A percentile compares a stretch with the other conserved stretches of the same genome.
These are phyloP conservation scores for Arctium minus DNA, from an alignment of 129 eudicot genomes.

Conservation along the genomic window DNA sequence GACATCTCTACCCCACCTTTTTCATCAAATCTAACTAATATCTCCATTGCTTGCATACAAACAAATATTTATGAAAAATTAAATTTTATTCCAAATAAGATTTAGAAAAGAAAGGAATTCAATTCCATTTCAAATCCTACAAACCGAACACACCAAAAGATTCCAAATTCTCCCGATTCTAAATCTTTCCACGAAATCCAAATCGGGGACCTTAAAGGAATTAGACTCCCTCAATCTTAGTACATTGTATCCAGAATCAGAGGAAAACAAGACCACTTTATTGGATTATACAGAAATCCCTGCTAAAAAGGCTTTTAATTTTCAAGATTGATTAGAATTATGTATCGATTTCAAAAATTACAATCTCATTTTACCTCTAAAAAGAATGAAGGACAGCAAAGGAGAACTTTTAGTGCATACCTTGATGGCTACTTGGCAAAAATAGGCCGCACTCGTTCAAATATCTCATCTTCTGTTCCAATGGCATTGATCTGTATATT, in stretches of 20 bases:
- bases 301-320: not conserved
- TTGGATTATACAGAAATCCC: not conserved
- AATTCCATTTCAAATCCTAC: too few relatives aligned
- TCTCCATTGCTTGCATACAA: too few relatives aligned
- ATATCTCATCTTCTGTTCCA: conserved; percentile 86
- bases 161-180: too few relatives aligned
- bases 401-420: conserved; percentile 24
- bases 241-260: too few relatives aligned
- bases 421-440: conserved; percentile 51
- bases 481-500: conserved; percentile 71
- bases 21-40: too few relatives aligned
- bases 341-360: not conserved
- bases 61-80: too few relatives aligned
- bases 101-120: too few relatives aligned
- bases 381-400: not conserved
- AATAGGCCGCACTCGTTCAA: conserved; percentile 63
- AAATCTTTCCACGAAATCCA: too few relatives aligned
- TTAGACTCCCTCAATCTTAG: not conserved
- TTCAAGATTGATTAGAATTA: not conserved
- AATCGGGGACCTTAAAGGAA: too few relatives aligned
- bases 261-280: not conserved
- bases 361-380: not conserved
- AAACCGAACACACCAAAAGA: too few relatives aligned
- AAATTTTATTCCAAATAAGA: too few relatives aligned
- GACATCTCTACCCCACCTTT: too few relatives aligned